Evolutionary conservation across 2,329 filamentous ascomycete species (phyloP), one percentile per base, ranked within the genome.

Genomic region (Neopestalotiopsis rosae): DNA sequence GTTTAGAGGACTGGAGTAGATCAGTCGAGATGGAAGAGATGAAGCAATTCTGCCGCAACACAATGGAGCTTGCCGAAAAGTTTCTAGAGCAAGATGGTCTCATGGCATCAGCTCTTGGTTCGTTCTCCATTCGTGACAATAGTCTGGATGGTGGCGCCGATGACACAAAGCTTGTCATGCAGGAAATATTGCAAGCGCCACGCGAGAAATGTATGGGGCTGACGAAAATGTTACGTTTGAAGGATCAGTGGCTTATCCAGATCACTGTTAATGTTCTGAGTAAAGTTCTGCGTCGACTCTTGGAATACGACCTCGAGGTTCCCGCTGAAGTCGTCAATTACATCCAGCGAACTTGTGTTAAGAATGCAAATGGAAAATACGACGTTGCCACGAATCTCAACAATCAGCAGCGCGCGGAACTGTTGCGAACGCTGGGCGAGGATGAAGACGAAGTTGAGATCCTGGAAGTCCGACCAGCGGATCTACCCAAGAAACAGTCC

Each of bases 41-140:
- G 93, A 91, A 94, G 75, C 91, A 97, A 68, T 98, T 98, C 76
- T 98, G 95, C 77, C 91, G 96, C 72, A 94, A 97, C 77, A 93
- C 93, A 14, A 99, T 99, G 89, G 94, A 98, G 75, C 93, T 97
- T 76, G 95, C 95, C 0, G 93, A 97, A 76, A 87, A 89, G 45
- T 86, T 97, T 1, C 93, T 98, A 76, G 91, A 93, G 56, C 91
- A 97, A 74, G 96, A 97, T 78, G 91, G 90, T 65, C 88, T 98
- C 69, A 90, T 99, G 71, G 89, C 93, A 2, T 92, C 91, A 61
- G 92, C 93, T 13, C 79, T 94, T 49, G 79, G 77, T 65, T 72
- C 74, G 1, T 69, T 74, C 64, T 73, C 77, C 34, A 75, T 76
- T 32, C 78, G 76, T 28, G 76, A 76, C 61, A 70, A 76, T 67